Base-by-base conservation (phyloP, 208 protist genomes). In the Phytomonas sp. region DNA sequence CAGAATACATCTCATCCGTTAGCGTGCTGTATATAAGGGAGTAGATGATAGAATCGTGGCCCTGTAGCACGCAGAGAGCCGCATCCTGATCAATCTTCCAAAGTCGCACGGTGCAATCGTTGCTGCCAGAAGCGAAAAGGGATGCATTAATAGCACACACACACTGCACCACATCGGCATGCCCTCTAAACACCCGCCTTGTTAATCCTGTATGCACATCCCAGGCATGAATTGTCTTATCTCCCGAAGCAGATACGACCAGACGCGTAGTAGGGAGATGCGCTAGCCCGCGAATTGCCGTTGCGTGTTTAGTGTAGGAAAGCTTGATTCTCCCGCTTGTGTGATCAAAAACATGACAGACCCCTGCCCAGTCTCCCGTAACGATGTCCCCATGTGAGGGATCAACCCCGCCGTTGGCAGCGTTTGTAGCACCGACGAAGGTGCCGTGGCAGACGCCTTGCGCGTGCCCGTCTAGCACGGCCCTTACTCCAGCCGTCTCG, bases 141-240 rank as follows among this genome's bases (percentile, higher is more conserved):
- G 64, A 74, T 0, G 68, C 63, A 67, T 81, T 75, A 31, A 93
- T 70, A 8, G 84, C 79, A 46, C 76, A 84, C 26, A 93, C 69
- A 56, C 79, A 85, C 62, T 90, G 84, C 33, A 93, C 85, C 5
- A 80, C 85, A 69, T 93, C 88, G n/a, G 7, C 61, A 68, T 93
- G 88, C 9, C 77, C 81, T 2, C 43, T 70, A 61, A 82, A 91
- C 0, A 92, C 68, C 4, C 76, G 66, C 9, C 85, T 67, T 15
- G 82, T 87, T 26, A 53, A 31, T n/a, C 79, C 83, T 1, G 84
- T 89, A 20, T 62, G 4, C 1, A 82, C 51, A 66, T 92, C 78
- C 89, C 91, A 96, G 0, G 80, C 74, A 67, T 92, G 84, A 26
- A 91, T 66, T 6, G 84, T 93, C 71, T 94, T 96, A 68, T 96